Evolutionary conservation across 129 eudicot species (phyloP), one percentile per base, ranked within the genome.

Genomic region (Deinandra increscens): DNA sequence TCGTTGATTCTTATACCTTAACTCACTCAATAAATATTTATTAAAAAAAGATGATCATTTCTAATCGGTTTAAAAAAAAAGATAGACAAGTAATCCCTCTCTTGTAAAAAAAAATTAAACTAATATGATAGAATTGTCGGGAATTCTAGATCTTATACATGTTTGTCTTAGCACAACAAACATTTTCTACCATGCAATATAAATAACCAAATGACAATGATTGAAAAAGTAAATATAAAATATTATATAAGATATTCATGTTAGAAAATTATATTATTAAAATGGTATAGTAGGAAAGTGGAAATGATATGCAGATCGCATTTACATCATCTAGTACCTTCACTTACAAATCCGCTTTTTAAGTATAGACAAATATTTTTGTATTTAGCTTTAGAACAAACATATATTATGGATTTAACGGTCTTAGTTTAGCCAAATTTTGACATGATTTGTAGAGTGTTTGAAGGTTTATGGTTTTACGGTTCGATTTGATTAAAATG

Each of bases 281-380:
- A 54, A 55, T 55, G 37, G 7, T 55, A 55, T 0, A 1, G 11
- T 10, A 4, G 0, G 6, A 9, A 53, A 55, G 62, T 55, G 62
- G 62, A 22, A 23, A 55, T 55, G 62, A 55, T 55, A 23, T 55
- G 62, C 37, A 55, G 26, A 55, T 55, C 37, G 23, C 15, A 10
- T 26, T 26, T 1, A 26, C 31, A 26, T 26, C 31, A 26, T 26
- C n/a, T n/a, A n/a, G n/a, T n/a, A n/a, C n/a, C n/a, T n/a, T n/a
- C 31, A 26, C 1, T 54, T 22, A 22, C n/a, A 22, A 55, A 55
- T 55, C 37, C 61, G 12, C 37, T 55, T 10, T 23, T n/a, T n/a
- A n/a, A 9, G 60, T 9, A 9, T 53, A 23, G 6, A 5, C 8
- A 15, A 14, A 46, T n/a, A 1, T 46, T 46, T 1, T n/a, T 46